Percentiles rank a stretch among this genome's conserved stretches.
Evolutionary conservation across 352 stramenopile species (phyloP).

Genomic region (Phytopythium vexans): DNA sequence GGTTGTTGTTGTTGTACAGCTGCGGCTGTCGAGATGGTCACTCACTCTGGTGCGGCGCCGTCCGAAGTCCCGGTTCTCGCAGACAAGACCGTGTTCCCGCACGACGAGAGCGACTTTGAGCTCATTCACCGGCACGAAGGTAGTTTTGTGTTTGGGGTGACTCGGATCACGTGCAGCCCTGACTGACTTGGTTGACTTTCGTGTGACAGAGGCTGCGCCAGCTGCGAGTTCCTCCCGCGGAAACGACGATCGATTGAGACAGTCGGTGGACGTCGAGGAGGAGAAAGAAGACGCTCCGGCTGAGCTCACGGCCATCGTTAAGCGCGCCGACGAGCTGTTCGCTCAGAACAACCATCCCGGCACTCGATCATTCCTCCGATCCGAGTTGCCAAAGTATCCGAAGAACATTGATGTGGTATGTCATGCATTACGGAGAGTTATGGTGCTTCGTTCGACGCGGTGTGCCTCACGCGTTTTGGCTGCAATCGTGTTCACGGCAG

Average conservation of each 20-base stretch:
- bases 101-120: slow-evolving; percentile 55
- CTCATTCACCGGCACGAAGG: slow-evolving; percentile 44
- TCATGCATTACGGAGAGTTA: not conserved
- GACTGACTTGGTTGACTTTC: too few relatives aligned
- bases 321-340: slow-evolving; percentile 45
- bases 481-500: slow-evolving; percentile 17
- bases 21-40: slow-evolving; percentile 49
- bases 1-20: slow-evolving; percentile 15
- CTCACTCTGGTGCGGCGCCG: slow-evolving; percentile 10
- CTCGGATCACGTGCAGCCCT: not conserved
- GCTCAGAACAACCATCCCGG: slow-evolving; percentile 38
- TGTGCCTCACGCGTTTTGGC: slow-evolving; percentile 1
- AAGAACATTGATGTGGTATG: slow-evolving; percentile 48
- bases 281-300: slow-evolving; percentile 25
- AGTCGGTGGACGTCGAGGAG: slow-evolving; percentile 15
- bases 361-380: slow-evolving; percentile 39
- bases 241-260: too few relatives aligned
- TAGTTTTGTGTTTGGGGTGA: slow-evolving; percentile 1
- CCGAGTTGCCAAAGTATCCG: slow-evolving; percentile 29
- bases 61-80: slow-evolving; percentile 36
- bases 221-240: too few relatives aligned
- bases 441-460: not conserved
- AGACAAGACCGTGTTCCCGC: slow-evolving; percentile 55
- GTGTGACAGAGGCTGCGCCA: too few relatives aligned
- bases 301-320: slow-evolving; percentile 29